These are phyloP conservation scores for Fraxinus ornus DNA, from an alignment of 305 asterid genomes.

Conservation along the genomic window DNA sequence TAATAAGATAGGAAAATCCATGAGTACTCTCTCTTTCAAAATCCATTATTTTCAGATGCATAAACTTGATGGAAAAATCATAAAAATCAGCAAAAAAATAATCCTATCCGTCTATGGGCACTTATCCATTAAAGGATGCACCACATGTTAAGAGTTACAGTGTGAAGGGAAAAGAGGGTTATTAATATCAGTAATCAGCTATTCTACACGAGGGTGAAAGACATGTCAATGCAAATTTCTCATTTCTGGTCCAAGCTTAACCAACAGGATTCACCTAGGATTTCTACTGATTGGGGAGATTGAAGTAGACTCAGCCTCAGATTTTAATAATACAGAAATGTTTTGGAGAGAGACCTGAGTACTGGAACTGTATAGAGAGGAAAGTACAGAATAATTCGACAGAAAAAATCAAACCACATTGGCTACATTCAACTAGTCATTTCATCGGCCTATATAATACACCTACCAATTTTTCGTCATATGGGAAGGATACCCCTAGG, in stretches of 20 bases:
- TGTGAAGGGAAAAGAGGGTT: neutral
- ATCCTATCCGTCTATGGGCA: neutral
- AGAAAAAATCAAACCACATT: neutral
- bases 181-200: neutral
- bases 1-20: neutral
- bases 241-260: neutral
- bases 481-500: neutral
- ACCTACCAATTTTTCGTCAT: neutral
- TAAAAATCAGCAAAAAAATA: too few relatives aligned
- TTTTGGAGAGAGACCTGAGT: neutral
- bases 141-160: neutral
- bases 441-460: neutral
- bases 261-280: neutral
- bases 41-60: neutral
- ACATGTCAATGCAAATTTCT: neutral
- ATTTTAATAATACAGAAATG: neutral
- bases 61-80: neutral
- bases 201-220: neutral
- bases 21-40: neutral
- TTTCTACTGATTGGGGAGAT: neutral
- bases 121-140: neutral
- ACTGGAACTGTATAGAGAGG: neutral
- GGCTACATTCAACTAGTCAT: neutral
- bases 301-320: neutral
- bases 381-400: neutral